A percentile compares a stretch with the other conserved stretches of the same genome.
These are phyloP conservation scores for Penicillium corylophilum DNA, from an alignment of 2,329 filamentous ascomycete species.

Conservation along the genomic window DNA sequence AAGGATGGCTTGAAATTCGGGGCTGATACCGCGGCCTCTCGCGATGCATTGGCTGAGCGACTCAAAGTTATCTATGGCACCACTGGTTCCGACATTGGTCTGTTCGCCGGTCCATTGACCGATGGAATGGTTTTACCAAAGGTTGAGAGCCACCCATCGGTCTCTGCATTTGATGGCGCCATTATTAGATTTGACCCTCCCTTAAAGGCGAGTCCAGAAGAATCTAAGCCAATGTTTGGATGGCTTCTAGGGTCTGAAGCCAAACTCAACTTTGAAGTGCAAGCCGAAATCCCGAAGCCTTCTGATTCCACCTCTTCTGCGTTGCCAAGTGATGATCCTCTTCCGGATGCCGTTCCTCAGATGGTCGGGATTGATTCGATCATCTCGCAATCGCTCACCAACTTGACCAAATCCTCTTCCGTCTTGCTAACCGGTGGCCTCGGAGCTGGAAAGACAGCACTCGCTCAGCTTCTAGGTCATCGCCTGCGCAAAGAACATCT, in stretches of 20 bases:
- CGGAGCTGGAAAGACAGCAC: slow-evolving; percentile 83
- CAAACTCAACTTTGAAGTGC: slow-evolving; percentile 72
- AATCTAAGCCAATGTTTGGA: slow-evolving; percentile 32
- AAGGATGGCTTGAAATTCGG: slow-evolving; percentile 77
- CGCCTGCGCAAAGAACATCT: slow-evolving; percentile 69
- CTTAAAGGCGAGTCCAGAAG: slow-evolving; percentile 34
- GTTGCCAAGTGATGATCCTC: slow-evolving; percentile 54
- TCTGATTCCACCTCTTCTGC: slow-evolving; percentile 45
- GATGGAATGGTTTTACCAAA: slow-evolving; percentile 78
- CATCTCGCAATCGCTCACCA: slow-evolving; percentile 68
- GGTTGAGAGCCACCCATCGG: slow-evolving; percentile 53
- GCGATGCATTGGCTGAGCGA: slow-evolving; percentile 69
- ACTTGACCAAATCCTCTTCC: slow-evolving; percentile 82
- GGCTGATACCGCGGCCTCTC: slow-evolving; percentile 78
- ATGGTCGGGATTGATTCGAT: slow-evolving; percentile 84
- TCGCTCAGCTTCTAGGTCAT: slow-evolving; percentile 74
- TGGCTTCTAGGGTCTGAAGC: slow-evolving; percentile 81
- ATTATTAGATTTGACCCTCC: slow-evolving; percentile 74
- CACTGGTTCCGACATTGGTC: slow-evolving; percentile 55
- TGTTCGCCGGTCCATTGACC: slow-evolving; percentile 82
- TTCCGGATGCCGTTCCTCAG: slow-evolving; percentile 55
- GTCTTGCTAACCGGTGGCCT: slow-evolving; percentile 85
- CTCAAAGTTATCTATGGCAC: slow-evolving; percentile 70
- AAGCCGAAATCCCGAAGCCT: slow-evolving; percentile 68
- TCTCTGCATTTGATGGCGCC: slow-evolving; percentile 75